A percentile compares a stretch with the other conserved stretches of the same genome.
Conservation (phyloP, 345 rosid genomes). For the Psidium guajava region DNA sequence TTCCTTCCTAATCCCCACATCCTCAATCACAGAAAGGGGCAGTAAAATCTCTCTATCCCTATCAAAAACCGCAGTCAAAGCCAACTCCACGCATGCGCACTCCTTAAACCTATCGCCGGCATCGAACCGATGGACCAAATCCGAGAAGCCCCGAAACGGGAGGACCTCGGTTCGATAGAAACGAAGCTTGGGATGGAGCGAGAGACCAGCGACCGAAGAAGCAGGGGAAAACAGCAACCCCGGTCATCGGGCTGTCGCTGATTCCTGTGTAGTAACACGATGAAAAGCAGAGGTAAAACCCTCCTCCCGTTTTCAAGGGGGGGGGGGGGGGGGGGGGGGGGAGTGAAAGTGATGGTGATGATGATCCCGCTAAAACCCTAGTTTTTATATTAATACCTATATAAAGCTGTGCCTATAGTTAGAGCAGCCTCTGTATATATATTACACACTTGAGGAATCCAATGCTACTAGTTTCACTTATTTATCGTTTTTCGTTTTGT, state of each 20-base stretch:
- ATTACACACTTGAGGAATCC: background rate
- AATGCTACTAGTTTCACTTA: background rate
- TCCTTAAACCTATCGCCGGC: background rate
- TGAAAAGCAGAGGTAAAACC: background rate
- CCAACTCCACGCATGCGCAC: background rate
- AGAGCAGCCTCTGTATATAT: background rate
- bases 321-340: background rate
- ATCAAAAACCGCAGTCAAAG: background rate
- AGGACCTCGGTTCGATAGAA: background rate
- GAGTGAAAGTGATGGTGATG: background rate
- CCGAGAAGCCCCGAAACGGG: background rate
- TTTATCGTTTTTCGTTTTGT: background rate
- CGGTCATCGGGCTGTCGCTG: background rate
- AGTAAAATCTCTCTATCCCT: background rate
- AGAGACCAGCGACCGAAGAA: background rate
- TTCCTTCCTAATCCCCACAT: background rate
- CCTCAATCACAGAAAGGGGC: background rate
- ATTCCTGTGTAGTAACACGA: background rate
- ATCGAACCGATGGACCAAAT: background rate
- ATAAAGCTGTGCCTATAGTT: background rate
- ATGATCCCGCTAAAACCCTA: background rate
- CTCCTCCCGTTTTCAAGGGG: background rate
- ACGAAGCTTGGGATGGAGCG: background rate
- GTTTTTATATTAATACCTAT: background rate
- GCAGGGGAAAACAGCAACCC: background rate